phyloP scores from a whole-genome alignment of 139 green algal genomes.

The Chlorella ohadii region DNA sequence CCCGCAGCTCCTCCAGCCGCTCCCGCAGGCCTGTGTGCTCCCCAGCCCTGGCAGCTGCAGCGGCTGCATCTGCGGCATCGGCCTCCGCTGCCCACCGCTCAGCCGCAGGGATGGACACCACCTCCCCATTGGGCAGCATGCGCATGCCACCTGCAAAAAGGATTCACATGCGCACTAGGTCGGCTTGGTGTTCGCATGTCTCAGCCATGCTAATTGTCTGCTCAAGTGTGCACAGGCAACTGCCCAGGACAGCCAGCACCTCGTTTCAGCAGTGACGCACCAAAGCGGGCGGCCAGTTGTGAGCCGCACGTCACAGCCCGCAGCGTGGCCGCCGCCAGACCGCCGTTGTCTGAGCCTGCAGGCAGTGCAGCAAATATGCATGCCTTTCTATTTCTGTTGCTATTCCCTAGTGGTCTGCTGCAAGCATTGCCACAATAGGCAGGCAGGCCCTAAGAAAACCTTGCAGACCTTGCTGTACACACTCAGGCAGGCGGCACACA shows the following conservation, averaged over 20 bases:
- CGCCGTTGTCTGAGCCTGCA: conserved; percentile 45
- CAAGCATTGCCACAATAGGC: too few relatives aligned
- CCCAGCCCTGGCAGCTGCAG: neutral
- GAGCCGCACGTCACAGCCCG: conserved; percentile 62
- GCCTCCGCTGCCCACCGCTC: conserved; percentile 17
- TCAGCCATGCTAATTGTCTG: neutral
- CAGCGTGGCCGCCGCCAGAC: conserved; percentile 55
- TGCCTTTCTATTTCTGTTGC: too few relatives aligned
- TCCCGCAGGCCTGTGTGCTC: neutral
- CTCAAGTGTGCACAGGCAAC: neutral
- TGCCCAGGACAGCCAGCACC: too few relatives aligned
- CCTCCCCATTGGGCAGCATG: conserved; percentile 77
- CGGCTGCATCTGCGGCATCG: neutral
- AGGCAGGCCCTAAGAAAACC: too few relatives aligned
- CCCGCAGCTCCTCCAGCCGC: neutral
- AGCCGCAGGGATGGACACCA: conserved; percentile 29
- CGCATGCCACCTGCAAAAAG: conserved; percentile 53
- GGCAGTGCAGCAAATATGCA: too few relatives aligned
- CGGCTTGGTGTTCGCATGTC: neutral
- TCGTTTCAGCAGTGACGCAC: conserved; percentile 12
- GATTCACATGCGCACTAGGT: neutral
- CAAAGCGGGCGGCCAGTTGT: conserved; percentile 59
- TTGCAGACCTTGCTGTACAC: too few relatives aligned
- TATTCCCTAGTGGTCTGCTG: too few relatives aligned
- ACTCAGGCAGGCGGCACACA: neutral